A percentile compares a stretch with the other conserved stretches of the same genome.
These are phyloP conservation scores for Colletotrichum sp. DNA, from an alignment of 2,329 filamentous ascomycete species.

Conservation along the genomic window DNA sequence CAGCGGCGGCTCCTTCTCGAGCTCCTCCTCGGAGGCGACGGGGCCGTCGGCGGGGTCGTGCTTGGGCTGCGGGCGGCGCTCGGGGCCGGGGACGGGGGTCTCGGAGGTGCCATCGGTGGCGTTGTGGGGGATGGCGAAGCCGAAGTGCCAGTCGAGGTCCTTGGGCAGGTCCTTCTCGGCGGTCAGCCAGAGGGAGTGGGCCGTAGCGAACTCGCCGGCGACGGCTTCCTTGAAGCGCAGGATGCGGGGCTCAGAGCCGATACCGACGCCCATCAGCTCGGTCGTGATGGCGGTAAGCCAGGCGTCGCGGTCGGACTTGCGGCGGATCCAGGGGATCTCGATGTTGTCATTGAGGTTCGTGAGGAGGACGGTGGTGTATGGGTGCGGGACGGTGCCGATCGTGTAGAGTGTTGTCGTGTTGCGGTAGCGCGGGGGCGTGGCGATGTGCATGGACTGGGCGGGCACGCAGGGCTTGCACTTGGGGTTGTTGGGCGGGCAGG, in stretches of 20 bases:
- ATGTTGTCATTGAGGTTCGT: slow-evolving; percentile 65
- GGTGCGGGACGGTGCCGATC: slow-evolving; percentile 88
- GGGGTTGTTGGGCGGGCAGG: slow-evolving; percentile 82
- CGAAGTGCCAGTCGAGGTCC: slow-evolving; percentile 90
- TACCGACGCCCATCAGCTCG: slow-evolving; percentile 67
- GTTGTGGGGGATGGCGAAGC: slow-evolving; percentile 76
- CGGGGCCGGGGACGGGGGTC: slow-evolving; percentile 63
- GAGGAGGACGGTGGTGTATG: slow-evolving; percentile 80
- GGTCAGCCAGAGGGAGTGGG: slow-evolving; percentile 80
- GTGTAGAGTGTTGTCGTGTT: slow-evolving; percentile 79
- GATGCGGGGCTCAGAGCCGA: slow-evolving; percentile 69
- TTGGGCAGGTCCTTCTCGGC: slow-evolving; percentile 68
- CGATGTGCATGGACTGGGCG: slow-evolving; percentile 68
- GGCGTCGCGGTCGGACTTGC: slow-evolving; percentile 73
- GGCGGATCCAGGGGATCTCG: slow-evolving; percentile 69
- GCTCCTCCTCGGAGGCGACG: slow-evolving; percentile 55
- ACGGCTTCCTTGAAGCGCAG: slow-evolving; percentile 82
- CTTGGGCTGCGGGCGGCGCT: slow-evolving; percentile 57
- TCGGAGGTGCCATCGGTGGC: slow-evolving; percentile 57
- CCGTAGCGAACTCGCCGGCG: slow-evolving; percentile 67
- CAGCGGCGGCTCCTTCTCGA: slow-evolving; percentile 59
- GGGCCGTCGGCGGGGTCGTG: slow-evolving; percentile 54
- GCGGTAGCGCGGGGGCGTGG: slow-evolving; percentile 69
- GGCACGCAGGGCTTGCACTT: slow-evolving; percentile 78
- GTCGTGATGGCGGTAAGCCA: slow-evolving; percentile 80